These are phyloP conservation scores for Suillus spraguei DNA, from an alignment of 768 basidiomycete species.

Conservation along the genomic window DNA sequence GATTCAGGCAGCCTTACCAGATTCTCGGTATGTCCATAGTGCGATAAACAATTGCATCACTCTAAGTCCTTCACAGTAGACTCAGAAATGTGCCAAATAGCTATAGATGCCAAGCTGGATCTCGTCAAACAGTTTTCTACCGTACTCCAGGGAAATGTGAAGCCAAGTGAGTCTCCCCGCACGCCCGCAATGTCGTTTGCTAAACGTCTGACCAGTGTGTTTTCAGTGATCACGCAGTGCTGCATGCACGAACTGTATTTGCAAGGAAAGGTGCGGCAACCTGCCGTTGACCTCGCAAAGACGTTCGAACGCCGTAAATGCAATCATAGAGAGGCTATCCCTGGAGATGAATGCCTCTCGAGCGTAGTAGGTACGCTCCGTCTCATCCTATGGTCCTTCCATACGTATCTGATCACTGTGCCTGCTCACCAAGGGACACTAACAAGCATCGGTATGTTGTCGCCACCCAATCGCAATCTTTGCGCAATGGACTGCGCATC, in stretches of 20 bases:
- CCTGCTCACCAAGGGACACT: conserved; percentile 47
- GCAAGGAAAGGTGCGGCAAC: conserved; percentile 71
- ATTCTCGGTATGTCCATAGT: conserved; percentile 62
- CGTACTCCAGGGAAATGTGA: conserved; percentile 85
- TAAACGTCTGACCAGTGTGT: conserved; percentile 43
- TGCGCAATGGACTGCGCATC: conserved; percentile 67
- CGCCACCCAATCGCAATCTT: conserved; percentile 77
- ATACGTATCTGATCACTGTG: conserved; percentile 10
- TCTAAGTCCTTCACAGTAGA: conserved; percentile 51
- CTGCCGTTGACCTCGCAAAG: conserved; percentile 87
- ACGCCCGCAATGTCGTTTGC: conserved; percentile 14
- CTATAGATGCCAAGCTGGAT: conserved; percentile 72
- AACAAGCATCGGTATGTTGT: conserved; percentile 95
- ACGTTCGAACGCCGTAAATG: conserved; percentile 92
- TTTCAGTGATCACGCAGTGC: conserved; percentile 97
- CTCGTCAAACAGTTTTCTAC: conserved; percentile 71
- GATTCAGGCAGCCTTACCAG: conserved; percentile 94
- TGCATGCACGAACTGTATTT: conserved; percentile 94
- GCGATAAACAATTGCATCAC: conserved; percentile 32
- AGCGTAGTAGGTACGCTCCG: conserved; percentile 69
- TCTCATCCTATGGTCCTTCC: not conserved
- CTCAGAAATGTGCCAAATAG: conserved; percentile 75
- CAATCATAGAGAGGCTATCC: conserved; percentile 89
- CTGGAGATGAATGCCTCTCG: conserved; percentile 79
- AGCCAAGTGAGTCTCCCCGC: conserved; percentile 72